phyloP scores from a whole-genome alignment of 2,329 filamentous ascomycete genomes.

The Aureobasidium musti region DNA sequence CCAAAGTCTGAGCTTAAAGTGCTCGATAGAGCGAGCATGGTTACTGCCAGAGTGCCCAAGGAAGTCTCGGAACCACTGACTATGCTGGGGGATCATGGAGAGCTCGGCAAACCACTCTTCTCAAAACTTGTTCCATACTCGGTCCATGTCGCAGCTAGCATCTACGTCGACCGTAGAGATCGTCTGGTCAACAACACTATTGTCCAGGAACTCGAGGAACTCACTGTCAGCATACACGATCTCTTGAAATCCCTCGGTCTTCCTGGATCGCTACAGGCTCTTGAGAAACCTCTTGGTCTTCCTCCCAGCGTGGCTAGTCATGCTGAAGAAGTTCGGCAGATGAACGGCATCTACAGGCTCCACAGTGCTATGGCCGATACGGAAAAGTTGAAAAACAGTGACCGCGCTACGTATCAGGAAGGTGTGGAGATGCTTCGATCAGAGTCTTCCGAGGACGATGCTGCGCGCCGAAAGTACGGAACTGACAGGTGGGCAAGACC shows the following conservation, averaged over 20 bases:
- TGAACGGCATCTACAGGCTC: constrained; percentile 77
- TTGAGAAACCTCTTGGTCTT: constrained; percentile 90
- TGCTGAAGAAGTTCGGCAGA: constrained; percentile 89
- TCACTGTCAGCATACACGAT: constrained; percentile 79
- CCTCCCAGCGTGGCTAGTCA: constrained; percentile 84
- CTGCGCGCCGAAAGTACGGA: constrained; percentile 73
- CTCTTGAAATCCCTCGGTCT: constrained; percentile 79
- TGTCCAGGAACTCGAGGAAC: constrained; percentile 76
- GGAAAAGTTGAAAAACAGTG: constrained; percentile 80
- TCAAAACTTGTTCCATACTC: constrained; percentile 92
- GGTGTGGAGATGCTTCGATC: constrained; percentile 74
- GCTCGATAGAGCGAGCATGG: constrained; percentile 88
- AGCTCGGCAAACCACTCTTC: constrained; percentile 84
- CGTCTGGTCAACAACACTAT: constrained; percentile 87
- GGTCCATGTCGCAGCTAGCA: constrained; percentile 90
- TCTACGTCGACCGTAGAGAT: constrained; percentile 90
- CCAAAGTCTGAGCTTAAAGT: constrained; percentile 84
- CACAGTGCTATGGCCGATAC: constrained; percentile 83
- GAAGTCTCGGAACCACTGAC: constrained; percentile 80
- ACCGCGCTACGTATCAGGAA: constrained; percentile 77
- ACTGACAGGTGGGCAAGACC: constrained; percentile 81
- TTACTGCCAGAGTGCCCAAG: constrained; percentile 72
- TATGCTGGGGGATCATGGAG: constrained; percentile 74
- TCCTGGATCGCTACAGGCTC: constrained; percentile 86
- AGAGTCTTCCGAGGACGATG: constrained; percentile 82